Conservation (phyloP, 2,329 filamentous ascomycete genomes). For the Dendrostoma leiphaemia region DNA sequence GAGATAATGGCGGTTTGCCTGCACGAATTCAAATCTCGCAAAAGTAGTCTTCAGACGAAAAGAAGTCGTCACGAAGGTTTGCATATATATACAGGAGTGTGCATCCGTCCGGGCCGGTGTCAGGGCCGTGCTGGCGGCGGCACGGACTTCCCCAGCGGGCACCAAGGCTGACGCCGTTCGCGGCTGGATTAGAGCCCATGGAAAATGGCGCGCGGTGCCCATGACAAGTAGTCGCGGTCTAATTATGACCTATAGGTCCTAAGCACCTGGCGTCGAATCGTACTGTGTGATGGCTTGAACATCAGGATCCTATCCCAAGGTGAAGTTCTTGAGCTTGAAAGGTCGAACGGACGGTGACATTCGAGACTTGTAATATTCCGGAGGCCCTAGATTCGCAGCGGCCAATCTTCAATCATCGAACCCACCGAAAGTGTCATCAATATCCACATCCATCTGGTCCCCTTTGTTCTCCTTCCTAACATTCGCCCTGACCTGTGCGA, state of each 20-base stretch:
- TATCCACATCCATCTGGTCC: constrained; percentile 31
- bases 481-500: constrained; percentile 60
- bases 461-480: constrained; percentile 43
- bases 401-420: constrained; percentile 45
- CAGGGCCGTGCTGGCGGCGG: not conserved
- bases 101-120: not conserved
- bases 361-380: no score
- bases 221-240: no score
- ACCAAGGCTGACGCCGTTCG: not conserved
- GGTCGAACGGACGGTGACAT: no score
- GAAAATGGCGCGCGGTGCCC: not conserved
- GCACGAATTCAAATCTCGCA: no score
- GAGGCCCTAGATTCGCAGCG: no score
- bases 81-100: not conserved
- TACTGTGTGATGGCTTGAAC: no score
- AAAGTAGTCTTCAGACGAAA: no score
- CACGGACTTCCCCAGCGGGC: not conserved
- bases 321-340: no score
- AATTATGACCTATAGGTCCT: no score
- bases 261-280: no score
- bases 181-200: not conserved
- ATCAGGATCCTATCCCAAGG: no score
- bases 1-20: no score
- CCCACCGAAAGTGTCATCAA: constrained; percentile 53
- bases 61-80: not conserved